A percentile compares a stretch with the other conserved stretches of the same genome.
Conservation (phyloP, 768 basidiomycete genomes). For the Trametes cingulata region DNA sequence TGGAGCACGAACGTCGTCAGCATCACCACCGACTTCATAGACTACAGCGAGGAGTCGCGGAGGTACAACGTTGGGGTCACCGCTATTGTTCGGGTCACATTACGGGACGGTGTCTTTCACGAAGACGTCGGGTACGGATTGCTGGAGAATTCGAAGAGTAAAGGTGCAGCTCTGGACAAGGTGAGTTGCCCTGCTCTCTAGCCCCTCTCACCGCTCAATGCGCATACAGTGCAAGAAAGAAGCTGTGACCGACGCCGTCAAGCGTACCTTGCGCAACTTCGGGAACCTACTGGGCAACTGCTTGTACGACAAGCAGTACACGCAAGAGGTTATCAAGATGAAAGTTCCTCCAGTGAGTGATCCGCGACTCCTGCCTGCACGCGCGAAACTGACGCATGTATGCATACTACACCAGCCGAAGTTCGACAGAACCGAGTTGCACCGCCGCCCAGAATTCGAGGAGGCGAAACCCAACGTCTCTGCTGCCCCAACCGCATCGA, state of each 20-base stretch:
- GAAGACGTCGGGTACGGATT: constrained; percentile 94
- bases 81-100: constrained; percentile 82
- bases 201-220: neutral
- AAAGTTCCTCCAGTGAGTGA: constrained; percentile 73
- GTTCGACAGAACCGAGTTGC: constrained; percentile 64
- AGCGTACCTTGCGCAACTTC: constrained; percentile 88
- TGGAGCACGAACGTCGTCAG: constrained; percentile 84
- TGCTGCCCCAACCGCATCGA: neutral
- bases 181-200: constrained; percentile 42
- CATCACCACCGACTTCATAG: constrained; percentile 77
- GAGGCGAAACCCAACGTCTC: constrained; percentile 40
- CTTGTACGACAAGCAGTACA: constrained; percentile 92
- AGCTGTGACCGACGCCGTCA: constrained; percentile 92
- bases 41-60: constrained; percentile 66
- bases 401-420: constrained; percentile 50
- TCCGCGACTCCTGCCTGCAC: constrained; percentile 21
- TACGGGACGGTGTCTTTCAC: constrained; percentile 85
- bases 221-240: constrained; percentile 92
- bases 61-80: constrained; percentile 76
- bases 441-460: constrained; percentile 71
- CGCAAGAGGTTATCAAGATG: constrained; percentile 82
- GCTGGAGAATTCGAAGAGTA: constrained; percentile 82
- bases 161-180: constrained; percentile 89
- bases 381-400: neutral
- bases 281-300: constrained; percentile 96